These are phyloP conservation scores for Penicillium salamii DNA, from an alignment of 495 filamentous ascomycete genomes.

Conservation along the genomic window DNA sequence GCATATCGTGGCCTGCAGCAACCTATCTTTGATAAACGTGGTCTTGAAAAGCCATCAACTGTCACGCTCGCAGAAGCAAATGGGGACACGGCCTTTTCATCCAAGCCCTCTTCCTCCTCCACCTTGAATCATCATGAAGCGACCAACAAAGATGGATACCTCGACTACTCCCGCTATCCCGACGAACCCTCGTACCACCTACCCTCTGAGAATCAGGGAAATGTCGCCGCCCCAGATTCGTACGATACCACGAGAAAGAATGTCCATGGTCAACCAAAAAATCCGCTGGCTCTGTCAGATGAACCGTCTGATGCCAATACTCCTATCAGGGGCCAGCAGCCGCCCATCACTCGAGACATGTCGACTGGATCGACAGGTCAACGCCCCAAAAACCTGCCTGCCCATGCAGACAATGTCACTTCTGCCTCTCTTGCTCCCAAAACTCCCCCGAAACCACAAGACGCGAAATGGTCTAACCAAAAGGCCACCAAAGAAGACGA, in stretches of 20 bases:
- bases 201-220: background rate
- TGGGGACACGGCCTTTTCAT: slow-evolving; percentile 13
- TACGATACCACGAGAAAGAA: background rate
- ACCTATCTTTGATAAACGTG: slow-evolving; percentile 10
- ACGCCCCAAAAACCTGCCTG: background rate
- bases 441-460: background rate
- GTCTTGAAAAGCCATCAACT: slow-evolving; percentile 21
- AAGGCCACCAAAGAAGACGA: background rate
- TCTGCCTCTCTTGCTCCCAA: background rate
- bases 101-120: slow-evolving; percentile 24
- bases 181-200: background rate
- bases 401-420: background rate
- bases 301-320: background rate
- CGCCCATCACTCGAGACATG: background rate
- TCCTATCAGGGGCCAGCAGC: background rate
- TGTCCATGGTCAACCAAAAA: background rate
- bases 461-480: background rate
- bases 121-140: slow-evolving; percentile 26
- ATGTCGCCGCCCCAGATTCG: background rate
- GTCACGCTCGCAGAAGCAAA: slow-evolving; percentile 24
- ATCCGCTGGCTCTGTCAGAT: background rate
- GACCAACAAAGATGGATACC: background rate
- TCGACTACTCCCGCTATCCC: background rate
- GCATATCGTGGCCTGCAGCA: slow-evolving; percentile 9
- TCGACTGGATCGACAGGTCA: background rate